Evolutionary conservation across 1,284 basidiomycete genomes (phyloP).

Genomic region (Sanguinoderma infundibulare): DNA sequence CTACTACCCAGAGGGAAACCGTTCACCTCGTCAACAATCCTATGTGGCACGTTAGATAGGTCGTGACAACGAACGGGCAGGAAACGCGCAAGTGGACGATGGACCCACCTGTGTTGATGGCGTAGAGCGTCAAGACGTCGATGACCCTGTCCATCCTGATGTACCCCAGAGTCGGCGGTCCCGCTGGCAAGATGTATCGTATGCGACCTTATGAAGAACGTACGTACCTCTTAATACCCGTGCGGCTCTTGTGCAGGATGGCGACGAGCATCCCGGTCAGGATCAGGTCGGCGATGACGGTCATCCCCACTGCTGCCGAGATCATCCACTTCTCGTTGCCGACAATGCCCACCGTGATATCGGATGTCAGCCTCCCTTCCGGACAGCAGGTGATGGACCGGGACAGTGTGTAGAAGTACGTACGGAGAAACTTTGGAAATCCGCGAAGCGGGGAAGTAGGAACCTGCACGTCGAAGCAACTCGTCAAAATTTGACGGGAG

Average conservation of each 20-base stretch:
- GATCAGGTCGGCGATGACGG: background rate
- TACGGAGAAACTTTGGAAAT: too few species aligned
- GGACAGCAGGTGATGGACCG: too few species aligned
- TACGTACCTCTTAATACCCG: slow-evolving; percentile 2
- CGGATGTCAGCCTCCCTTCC: too few species aligned
- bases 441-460: too few species aligned
- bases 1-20: background rate
- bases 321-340: background rate
- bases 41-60: too few species aligned
- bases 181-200: too few species aligned
- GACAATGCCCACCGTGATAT: too few species aligned
- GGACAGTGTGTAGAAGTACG: too few species aligned
- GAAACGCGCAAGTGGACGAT: background rate
- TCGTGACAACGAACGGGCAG: background rate
- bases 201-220: too few species aligned
- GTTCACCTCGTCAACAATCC: background rate
- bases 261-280: background rate
- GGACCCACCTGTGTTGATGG: slow-evolving; percentile 12
- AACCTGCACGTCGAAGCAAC: too few species aligned
- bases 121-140: slow-evolving; percentile 12
- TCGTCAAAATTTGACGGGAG: too few species aligned
- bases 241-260: background rate
- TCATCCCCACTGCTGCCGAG: background rate
- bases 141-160: slow-evolving; percentile 13
- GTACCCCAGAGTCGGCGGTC: too few species aligned